Conservation (phyloP, 1,139 yeast genomes). For the Debaryomyces robertsiae region DNA sequence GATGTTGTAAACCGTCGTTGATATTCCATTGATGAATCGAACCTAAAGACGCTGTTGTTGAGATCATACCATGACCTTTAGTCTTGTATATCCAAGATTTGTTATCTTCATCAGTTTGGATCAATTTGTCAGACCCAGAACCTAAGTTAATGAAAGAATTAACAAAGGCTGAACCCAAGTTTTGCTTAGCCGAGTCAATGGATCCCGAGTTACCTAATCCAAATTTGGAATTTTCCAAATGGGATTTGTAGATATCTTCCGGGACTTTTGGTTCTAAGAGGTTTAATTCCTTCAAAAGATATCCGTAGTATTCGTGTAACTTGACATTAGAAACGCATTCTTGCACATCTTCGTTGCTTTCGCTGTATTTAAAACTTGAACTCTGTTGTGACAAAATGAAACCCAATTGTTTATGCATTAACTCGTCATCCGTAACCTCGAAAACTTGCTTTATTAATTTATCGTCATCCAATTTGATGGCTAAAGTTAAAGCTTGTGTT, state of each 20-base stretch:
- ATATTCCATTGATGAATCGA: slow-evolving; percentile 90
- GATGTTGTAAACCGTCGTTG: slow-evolving; percentile 82
- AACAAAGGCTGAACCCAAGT: slow-evolving; percentile 92
- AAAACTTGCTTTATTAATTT: slow-evolving; percentile 77
- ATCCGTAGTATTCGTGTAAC: slow-evolving; percentile 76
- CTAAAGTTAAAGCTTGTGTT: slow-evolving; percentile 88
- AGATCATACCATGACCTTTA: slow-evolving; percentile 89
- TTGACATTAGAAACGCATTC: slow-evolving; percentile 82
- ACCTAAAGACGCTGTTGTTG: slow-evolving; percentile 93
- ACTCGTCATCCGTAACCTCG: slow-evolving; percentile 67
- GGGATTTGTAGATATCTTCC: slow-evolving; percentile 91
- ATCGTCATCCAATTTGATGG: slow-evolving; percentile 86
- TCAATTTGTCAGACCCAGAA: slow-evolving; percentile 80
- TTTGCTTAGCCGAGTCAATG: slow-evolving; percentile 94
- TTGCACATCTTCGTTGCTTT: slow-evolving; percentile 75
- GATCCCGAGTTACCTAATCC: slow-evolving; percentile 59
- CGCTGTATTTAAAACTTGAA: slow-evolving; percentile 67
- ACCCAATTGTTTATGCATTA: slow-evolving; percentile 86
- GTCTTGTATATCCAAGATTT: slow-evolving; percentile 90
- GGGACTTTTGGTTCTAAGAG: slow-evolving; percentile 89
- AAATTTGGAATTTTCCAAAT: slow-evolving; percentile 69
- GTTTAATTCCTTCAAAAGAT: slow-evolving; percentile 84
- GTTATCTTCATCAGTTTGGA: slow-evolving; percentile 72
- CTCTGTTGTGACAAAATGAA: slow-evolving; percentile 87
- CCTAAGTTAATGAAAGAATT: slow-evolving; percentile 92